A percentile compares a stretch with the other conserved stretches of the same genome.
Conservation (phyloP, 768 basidiomycete species). For the Tubosaeta brunneosetosa region DNA sequence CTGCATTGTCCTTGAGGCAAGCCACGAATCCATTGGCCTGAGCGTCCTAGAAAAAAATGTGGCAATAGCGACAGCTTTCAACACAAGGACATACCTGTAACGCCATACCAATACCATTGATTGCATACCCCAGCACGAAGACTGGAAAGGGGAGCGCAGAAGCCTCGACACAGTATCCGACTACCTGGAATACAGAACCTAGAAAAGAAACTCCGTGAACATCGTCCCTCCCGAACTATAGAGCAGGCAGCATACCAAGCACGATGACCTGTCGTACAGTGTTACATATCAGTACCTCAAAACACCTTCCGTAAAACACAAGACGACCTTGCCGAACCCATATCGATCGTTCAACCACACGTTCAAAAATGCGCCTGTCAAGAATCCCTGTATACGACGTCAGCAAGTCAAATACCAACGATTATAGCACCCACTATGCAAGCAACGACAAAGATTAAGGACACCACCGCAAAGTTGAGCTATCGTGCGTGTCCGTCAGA, state of each 20-base stretch:
- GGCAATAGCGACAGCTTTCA: background rate
- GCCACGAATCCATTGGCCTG: conserved; percentile 46
- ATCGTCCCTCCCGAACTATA: background rate
- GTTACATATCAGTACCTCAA: background rate
- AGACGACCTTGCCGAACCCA: conserved; percentile 32
- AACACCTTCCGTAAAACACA: background rate
- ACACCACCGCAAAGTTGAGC: conserved; percentile 39
- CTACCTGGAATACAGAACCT: conserved; percentile 29
- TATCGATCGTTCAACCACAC: conserved; percentile 26
- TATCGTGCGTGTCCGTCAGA: conserved; percentile 10
- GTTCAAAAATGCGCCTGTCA: conserved; percentile 31
- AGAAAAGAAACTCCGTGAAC: background rate
- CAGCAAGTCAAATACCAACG: background rate
- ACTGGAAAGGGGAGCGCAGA: conserved; percentile 43
- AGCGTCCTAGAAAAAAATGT: conserved; percentile 33
- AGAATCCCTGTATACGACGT: conserved; percentile 24
- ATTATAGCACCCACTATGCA: conserved; percentile 29
- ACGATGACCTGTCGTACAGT: conserved; percentile 20
- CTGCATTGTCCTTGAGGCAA: conserved; percentile 35
- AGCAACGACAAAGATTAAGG: conserved; percentile 41
- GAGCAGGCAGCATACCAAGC: conserved; percentile 15
- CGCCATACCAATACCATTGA: conserved; percentile 44
- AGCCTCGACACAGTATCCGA: conserved; percentile 35
- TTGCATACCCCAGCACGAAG: conserved; percentile 37
- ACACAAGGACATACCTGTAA: conserved; percentile 35